Evolutionary conservation across 202 grass and related monocot species (phyloP), one percentile per base, ranked within the genome.

Genomic region (Hordeum pubiflorum): DNA sequence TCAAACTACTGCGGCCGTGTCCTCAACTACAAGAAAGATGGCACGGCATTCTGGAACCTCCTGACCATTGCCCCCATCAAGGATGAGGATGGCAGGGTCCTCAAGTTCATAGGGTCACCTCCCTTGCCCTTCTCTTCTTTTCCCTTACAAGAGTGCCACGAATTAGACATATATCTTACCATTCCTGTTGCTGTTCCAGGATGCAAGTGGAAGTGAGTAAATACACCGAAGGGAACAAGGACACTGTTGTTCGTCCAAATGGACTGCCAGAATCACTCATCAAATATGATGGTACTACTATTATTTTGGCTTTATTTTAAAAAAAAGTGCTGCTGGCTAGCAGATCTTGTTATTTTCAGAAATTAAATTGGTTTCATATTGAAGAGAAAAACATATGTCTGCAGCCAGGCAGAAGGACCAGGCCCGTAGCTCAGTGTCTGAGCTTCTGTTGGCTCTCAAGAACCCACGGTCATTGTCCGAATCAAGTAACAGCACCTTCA

Each of bases 191-290:
- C 48, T 87, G 37, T 52, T 78, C 24, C 87, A 97, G 94, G 76
- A 97, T 97, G 94, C 94, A 94, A 93, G 90, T 97, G 52, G 94
- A 97, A 82, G 94, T 97, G 15, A 97, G 94, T 55, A 97, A 92
- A 77, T 92, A 97, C 79, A 97, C 92, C 0, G 92, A 94, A 90
- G 91, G 91, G 33, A 91, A 43, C 71, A 94, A 92, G 59, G 89
- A 94, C 67, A 81, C 65, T 3, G 89, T 87, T 71, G 59, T 94
- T 62, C 87, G 91, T 20, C 91, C 94, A 56, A 94, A 94, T 87
- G 94, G 91, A 48, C 89, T 97, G 37, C 83, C 91, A 18, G 94
- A 97, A 82, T 97, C 91, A 22, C 86, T 97, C 10, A 97, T 97
- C 77, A 87, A 83, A 77, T 94, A 97, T 59, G 94, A 94, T 83